Evolutionary conservation across 495 filamentous ascomycete species (phyloP).

Genomic region (Aspergillus indologenus): DNA sequence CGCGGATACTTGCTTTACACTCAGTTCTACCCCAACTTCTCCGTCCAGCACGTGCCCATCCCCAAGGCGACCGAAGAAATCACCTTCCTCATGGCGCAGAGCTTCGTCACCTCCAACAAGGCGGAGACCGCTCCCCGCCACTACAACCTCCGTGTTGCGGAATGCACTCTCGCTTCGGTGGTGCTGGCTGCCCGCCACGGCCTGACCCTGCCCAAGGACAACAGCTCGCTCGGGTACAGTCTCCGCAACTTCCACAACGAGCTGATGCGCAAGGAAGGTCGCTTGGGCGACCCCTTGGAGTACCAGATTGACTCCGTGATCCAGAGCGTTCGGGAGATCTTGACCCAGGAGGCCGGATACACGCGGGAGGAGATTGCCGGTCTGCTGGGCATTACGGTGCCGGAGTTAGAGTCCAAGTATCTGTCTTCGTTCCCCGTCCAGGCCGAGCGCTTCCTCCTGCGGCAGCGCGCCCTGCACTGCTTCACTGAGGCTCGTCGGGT

Average conservation of each 20-base stretch:
- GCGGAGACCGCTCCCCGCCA: slow-evolving; percentile 86
- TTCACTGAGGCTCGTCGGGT: slow-evolving; percentile 88
- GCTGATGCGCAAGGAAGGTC: slow-evolving; percentile 65
- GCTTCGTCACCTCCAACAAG: slow-evolving; percentile 90
- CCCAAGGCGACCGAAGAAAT: slow-evolving; percentile 79
- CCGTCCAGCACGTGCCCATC: slow-evolving; percentile 75
- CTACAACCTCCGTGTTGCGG: slow-evolving; percentile 96
- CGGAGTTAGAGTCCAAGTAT: slow-evolving; percentile 69
- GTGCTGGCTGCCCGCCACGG: slow-evolving; percentile 59
- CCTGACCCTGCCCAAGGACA: slow-evolving; percentile 71
- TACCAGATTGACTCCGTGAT: slow-evolving; percentile 70
- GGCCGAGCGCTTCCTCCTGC: slow-evolving; percentile 82
- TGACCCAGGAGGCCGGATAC: slow-evolving; percentile 78
- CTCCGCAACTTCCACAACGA: slow-evolving; percentile 82
- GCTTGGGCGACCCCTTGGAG: slow-evolving; percentile 52
- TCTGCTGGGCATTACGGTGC: slow-evolving; percentile 63
- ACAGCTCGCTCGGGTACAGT: slow-evolving; percentile 77
- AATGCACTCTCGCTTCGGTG: slow-evolving; percentile 86
- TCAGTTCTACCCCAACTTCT: slow-evolving; percentile 78
- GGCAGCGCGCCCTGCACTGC: slow-evolving; percentile 83
- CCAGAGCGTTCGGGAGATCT: slow-evolving; percentile 55
- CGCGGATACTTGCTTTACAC: slow-evolving; percentile 85
- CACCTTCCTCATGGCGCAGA: slow-evolving; percentile 90
- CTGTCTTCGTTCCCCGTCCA: slow-evolving; percentile 83
- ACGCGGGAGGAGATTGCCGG: slow-evolving; percentile 82